Evolutionary conservation across 306 rosid genomes (phyloP), one percentile per base, ranked within the genome.

Genomic region (Echinosophora koreensis): DNA sequence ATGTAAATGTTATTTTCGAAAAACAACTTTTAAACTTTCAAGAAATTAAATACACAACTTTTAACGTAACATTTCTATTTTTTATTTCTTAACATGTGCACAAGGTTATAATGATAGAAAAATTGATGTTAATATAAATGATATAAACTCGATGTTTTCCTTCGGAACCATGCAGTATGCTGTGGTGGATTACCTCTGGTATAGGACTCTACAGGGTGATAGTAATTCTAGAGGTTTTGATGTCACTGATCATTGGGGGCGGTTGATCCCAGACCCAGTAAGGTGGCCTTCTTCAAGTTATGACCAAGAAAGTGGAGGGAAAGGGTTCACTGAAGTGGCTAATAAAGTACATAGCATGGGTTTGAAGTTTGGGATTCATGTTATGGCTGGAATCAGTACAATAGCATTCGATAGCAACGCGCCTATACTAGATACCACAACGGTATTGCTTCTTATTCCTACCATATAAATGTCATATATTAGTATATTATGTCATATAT

Each of bases 151-250:
- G 8, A 60, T 37, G 16, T 14, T 66, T 68, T 10, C 1, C 10
- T 22, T 67, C 47, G 27, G 11, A 30, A 44, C 54, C 54, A 62
- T 35, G 79, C 50, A 93, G 97, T 93, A 89, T 81, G 97, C 83
- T 76, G 89, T 90, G 71, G 90, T 89, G 86, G 97, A 93, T 81
- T 93, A 60, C 88, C 90, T 90, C 0, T 93, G 97, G 97, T 90
- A 82, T 77, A 87, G 97, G 79, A 85, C 73, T 66, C 83, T 78
- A 42, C 78, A 85, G 0, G 96, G 94, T 22, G 87, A 80, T 30
- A 5, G 8, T 0, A 84, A 87, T 77, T 90, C 97, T 71, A 78
- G 71, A 68, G 96, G 96, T 50, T 87, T 75, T 61, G 96, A 92
- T 60, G 78, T 54, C 13, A 87, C 86, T 6, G 98, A 93, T 69